Conservation (phyloP, 2,329 filamentous ascomycete genomes). For the Cercospora beticola region DNA sequence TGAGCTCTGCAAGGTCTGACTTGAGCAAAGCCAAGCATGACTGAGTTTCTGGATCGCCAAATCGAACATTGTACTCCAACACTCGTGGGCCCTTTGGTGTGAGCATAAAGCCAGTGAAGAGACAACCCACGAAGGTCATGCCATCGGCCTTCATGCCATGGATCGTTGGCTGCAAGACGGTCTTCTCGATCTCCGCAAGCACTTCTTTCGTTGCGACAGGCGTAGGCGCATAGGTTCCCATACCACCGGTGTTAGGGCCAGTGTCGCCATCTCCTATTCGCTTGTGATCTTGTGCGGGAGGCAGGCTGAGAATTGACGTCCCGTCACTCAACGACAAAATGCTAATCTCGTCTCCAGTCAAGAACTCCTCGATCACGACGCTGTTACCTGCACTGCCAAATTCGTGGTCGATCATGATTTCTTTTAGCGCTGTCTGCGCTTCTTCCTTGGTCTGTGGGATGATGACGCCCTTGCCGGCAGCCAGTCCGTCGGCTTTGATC, state of each 20-base stretch:
- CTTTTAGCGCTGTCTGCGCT: conserved; percentile 74
- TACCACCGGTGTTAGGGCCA: conserved; percentile 92
- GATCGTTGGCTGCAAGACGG: conserved; percentile 85
- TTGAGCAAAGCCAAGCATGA: conserved; percentile 79
- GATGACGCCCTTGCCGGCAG: conserved; percentile 93
- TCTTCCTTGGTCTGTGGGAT: conserved; percentile 80
- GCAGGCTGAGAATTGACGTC: conserved; percentile 76
- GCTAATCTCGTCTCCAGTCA: conserved; percentile 88
- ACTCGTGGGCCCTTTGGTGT: conserved; percentile 76
- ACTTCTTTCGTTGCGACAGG: conserved; percentile 55
- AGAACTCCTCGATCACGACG: conserved; percentile 92
- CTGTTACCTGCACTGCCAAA: conserved; percentile 86
- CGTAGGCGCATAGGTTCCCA: conserved; percentile 92
- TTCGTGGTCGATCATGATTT: conserved; percentile 85
- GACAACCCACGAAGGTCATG: conserved; percentile 68
- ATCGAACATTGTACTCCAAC: conserved; percentile 90
- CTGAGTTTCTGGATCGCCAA: conserved; percentile 90
- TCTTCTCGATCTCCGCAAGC: conserved; percentile 73
- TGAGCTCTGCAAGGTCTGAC: conserved; percentile 82
- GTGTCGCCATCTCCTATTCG: conserved; percentile 85
- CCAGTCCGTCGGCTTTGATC: conserved; percentile 90
- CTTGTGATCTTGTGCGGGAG: conserved; percentile 96
- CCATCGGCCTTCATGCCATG: conserved; percentile 79
- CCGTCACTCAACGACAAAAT: conserved; percentile 92
- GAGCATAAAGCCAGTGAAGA: conserved; percentile 94